phyloP scores from a whole-genome alignment of 768 basidiomycete genomes.

The Leucosporidium yakuticum region DNA sequence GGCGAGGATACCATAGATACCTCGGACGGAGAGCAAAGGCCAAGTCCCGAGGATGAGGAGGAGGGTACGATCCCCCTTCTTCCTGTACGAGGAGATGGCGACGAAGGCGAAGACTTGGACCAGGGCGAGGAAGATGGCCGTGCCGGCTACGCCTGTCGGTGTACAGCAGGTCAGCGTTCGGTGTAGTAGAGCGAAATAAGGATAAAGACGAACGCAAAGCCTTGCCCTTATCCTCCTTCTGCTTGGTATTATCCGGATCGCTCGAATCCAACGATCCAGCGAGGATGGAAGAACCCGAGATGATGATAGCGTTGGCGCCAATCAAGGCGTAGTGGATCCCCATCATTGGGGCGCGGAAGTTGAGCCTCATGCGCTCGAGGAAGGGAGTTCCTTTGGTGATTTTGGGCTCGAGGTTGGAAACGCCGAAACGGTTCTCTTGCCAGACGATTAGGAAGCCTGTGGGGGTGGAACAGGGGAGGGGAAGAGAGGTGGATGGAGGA shows the following conservation, averaged over 20 bases:
- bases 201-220: conserved; percentile 17
- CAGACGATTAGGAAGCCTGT: conserved; percentile 33
- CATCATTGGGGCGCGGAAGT: conserved; percentile 22
- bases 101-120: conserved; percentile 8
- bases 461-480: no score
- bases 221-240: conserved; percentile 9
- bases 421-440: conserved; percentile 25
- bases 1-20: conserved; percentile 15
- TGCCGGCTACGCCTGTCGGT: background rate
- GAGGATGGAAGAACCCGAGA: background rate
- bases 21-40: conserved; percentile 33
- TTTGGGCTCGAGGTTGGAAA: conserved; percentile 28
- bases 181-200: conserved; percentile 6
- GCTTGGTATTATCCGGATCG: background rate
- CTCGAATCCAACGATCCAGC: conserved; percentile 3
- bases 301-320: conserved; percentile 11
- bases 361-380: conserved; percentile 6
- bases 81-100: conserved; percentile 14
- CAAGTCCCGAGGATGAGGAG: conserved; percentile 28
- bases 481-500: no score
- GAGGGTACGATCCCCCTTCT: conserved; percentile 16
- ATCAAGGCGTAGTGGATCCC: conserved; percentile 25
- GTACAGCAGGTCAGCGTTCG: no score
- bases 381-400: conserved; percentile 22
- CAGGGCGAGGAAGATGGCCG: conserved; percentile 24